phyloP scores from a whole-genome alignment of 2,329 filamentous ascomycete genomes.

The Ophiostoma tasmaniense region DNA sequence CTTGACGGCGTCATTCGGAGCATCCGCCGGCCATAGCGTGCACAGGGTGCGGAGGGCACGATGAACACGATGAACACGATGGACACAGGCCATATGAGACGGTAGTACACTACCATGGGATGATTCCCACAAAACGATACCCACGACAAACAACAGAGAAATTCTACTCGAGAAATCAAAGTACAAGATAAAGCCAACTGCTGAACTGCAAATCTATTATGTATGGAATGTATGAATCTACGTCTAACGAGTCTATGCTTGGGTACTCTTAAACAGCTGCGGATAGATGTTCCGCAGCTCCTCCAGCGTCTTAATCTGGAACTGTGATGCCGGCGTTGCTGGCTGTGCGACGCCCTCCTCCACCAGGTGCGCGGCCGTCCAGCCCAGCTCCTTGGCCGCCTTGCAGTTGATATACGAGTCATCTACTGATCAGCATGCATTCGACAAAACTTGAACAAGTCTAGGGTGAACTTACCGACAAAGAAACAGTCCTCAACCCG shows the following conservation, averaged over 20 bases:
- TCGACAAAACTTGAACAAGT: too few species aligned
- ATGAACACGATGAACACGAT: too few species aligned
- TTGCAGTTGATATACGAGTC: slow-evolving; percentile 79
- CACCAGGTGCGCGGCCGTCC: slow-evolving; percentile 78
- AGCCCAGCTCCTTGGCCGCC: slow-evolving; percentile 69
- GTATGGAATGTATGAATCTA: neutral
- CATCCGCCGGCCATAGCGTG: slow-evolving; percentile 39
- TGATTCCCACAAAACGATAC: neutral
- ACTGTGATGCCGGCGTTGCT: slow-evolving; percentile 55
- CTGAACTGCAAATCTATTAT: neutral
- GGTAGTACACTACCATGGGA: neutral
- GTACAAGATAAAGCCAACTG: too few species aligned
- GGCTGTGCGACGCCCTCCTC: slow-evolving; percentile 64
- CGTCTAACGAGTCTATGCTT: neutral
- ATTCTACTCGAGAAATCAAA: too few species aligned
- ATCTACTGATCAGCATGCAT: too few species aligned
- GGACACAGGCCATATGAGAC: neutral
- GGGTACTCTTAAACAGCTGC: slow-evolving; percentile 63
- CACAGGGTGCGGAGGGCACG: neutral
- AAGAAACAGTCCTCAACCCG: slow-evolving; percentile 73
- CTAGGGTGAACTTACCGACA: slow-evolving; percentile 43
- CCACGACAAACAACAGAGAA: too few species aligned
- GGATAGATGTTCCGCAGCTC: slow-evolving; percentile 72
- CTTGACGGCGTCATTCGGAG: slow-evolving; percentile 54
- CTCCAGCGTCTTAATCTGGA: slow-evolving; percentile 66